Conservation (phyloP, 192 early-diverging fungal species). For the Chytriomyces sp. region DNA sequence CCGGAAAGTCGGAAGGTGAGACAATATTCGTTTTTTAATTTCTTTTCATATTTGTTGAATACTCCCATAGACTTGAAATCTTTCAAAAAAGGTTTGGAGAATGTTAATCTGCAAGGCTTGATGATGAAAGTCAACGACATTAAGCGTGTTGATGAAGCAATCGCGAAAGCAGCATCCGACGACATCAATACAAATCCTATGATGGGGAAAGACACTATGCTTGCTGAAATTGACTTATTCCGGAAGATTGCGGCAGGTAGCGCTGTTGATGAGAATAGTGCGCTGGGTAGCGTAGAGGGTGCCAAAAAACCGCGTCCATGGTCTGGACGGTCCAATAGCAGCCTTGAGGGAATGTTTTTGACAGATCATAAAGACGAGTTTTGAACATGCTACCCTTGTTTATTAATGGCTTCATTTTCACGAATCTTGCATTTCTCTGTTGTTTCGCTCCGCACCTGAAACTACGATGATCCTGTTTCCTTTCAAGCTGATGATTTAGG, state of each 20-base stretch:
- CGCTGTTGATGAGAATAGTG: background rate
- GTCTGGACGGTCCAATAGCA: slow-evolving; percentile 15
- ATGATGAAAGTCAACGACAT: background rate
- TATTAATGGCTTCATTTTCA: too few species aligned
- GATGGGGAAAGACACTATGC: slow-evolving; percentile 15
- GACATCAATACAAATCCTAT: background rate
- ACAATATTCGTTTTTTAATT: background rate
- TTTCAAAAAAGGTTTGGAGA: background rate
- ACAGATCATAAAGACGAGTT: background rate
- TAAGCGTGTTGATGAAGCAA: background rate
- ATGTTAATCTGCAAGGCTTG: background rate
- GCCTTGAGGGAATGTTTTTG: slow-evolving; percentile 15
- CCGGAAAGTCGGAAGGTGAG: slow-evolving; percentile 46
- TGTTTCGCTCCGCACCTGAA: too few species aligned
- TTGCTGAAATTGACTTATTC: slow-evolving; percentile 40
- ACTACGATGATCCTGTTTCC: too few species aligned
- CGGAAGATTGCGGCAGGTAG: slow-evolving; percentile 17
- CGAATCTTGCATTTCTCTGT: too few species aligned
- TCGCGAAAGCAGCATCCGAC: too few species aligned
- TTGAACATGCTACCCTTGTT: too few species aligned
- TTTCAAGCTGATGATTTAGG: too few species aligned
- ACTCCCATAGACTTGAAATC: background rate
- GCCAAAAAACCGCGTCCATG: slow-evolving; percentile 17
- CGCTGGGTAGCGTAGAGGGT: background rate
- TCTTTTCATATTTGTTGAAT: background rate